Conservation (phyloP, 2,329 filamentous ascomycete genomes). For the Verticillium nonalfalfae region DNA sequence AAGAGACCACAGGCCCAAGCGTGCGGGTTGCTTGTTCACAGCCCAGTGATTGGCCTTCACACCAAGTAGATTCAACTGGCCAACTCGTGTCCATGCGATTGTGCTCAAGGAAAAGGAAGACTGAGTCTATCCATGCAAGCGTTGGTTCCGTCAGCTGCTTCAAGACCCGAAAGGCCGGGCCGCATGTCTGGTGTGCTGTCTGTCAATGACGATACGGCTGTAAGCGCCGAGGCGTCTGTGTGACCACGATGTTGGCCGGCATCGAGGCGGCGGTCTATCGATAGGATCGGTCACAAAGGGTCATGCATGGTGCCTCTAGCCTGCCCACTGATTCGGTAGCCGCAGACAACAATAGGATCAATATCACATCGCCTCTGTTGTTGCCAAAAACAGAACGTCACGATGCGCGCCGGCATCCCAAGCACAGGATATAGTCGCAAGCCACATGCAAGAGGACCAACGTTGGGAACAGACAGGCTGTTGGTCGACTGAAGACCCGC, state of each 20-base stretch:
- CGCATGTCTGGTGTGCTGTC: not conserved
- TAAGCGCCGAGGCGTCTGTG: not conserved
- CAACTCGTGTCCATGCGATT: not conserved
- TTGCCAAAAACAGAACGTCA: not conserved
- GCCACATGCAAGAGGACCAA: not conserved
- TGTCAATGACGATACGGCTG: not conserved
- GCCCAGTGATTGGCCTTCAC: not conserved
- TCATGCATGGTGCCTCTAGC: not conserved
- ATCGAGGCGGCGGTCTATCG: not conserved
- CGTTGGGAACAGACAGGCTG: not conserved
- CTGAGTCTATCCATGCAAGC: not conserved
- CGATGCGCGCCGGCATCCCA: not conserved
- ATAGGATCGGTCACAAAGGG: not conserved
- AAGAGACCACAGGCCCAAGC: not conserved
- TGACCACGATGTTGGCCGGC: not conserved
- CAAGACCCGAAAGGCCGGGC: not conserved
- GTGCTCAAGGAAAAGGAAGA: not conserved
- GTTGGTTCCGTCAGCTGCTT: not conserved
- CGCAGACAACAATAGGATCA: not conserved
- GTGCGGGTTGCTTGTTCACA: not conserved
- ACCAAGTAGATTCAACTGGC: not conserved
- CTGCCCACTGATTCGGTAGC: not conserved
- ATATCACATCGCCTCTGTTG: not conserved
- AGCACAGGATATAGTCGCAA: not conserved
- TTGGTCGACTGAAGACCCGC: not conserved